Evolutionary conservation across 1,284 basidiomycete genomes (phyloP), one percentile per base, ranked within the genome.

Genomic region (Cutaneotrichosporon spelunceum): DNA sequence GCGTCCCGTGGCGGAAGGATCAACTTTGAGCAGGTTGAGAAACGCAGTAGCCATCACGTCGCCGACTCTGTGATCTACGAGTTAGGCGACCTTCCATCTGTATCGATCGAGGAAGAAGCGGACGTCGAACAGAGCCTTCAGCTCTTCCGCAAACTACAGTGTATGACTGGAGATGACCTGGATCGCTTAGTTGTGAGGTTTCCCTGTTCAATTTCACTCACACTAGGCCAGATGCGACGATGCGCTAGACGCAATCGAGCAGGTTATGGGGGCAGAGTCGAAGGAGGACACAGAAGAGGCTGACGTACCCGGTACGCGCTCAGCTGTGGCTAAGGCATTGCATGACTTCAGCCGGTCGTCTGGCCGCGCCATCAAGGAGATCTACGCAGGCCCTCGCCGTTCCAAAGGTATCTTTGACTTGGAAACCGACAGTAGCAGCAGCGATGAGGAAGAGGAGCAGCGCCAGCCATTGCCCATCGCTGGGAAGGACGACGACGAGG

Each of bases 141-240:
- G 11, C 86, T 93, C 78, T 93, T 95, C 75, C 87, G 88, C 9
- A 86, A 88, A 64, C 82, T 96, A 27, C 82, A 91, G n/a, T 87
- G 91, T 55, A 88, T 91, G 69, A 80, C 94, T 10, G 91, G 89
- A 0, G 85, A 87, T 2, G 88, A 90, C 1, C 76, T 96, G 67
- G 87, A 86, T 68, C 83, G 84, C 0, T 82, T 96, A 42, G 87
- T 89, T 48, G 91, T 93, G n/a, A 70, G 73, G 86, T 80, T 24
- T 1, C 11, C 9, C 19, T 14, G 1, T 1, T 24, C 3, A 47
- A n/a, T 19, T 10, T 1, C 29, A 19, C 55, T 56, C 11, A 56
- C 45, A 9, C 0, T 49, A 78, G 73, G 67, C 62, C n/a, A 61
- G 64, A 21, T 77, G 75, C 42, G 72, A 75, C 39, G 68, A 74